Evolutionary conservation across 192 early-diverging fungal genomes (phyloP).

Genomic region (Entophlyctis luteolus): DNA sequence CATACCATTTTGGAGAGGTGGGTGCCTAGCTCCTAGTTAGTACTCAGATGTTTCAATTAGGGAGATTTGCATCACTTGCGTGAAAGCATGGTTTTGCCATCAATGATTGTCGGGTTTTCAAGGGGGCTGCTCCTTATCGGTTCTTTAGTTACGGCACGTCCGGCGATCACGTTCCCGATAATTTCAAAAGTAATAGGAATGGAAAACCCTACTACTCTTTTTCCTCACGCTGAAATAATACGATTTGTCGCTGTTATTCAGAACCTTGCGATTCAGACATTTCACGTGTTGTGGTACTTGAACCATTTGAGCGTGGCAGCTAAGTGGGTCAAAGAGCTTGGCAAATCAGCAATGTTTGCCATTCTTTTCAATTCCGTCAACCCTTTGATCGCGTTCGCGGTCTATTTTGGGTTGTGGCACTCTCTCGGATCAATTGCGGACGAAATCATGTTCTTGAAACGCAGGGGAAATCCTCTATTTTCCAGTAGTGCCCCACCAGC

Average conservation of each 20-base stretch:
- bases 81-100: background rate
- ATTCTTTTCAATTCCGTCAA: constrained; percentile 15
- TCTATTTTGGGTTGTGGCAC: constrained; percentile 30
- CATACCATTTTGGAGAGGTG: constrained; percentile 33
- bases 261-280: background rate
- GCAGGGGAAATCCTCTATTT: background rate
- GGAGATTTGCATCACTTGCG: constrained; percentile 23
- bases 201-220: background rate
- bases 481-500: too few relatives aligned
- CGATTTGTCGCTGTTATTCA: background rate
- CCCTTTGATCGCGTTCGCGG: constrained; percentile 21
- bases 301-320: background rate
- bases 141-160: background rate
- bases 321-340: background rate
- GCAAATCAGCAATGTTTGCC: constrained; percentile 9
- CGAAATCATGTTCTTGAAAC: constrained; percentile 22
- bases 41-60: background rate
- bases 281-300: background rate
- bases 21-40: background rate
- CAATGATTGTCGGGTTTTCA: constrained; percentile 12
- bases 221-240: background rate
- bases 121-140: constrained; percentile 22
- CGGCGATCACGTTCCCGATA: constrained; percentile 20
- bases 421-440: constrained; percentile 18
- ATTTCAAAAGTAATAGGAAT: constrained; percentile 15